Base-by-base conservation (phyloP, 2,329 filamentous ascomycete genomes). In the Orbilia brochopaga region DNA sequence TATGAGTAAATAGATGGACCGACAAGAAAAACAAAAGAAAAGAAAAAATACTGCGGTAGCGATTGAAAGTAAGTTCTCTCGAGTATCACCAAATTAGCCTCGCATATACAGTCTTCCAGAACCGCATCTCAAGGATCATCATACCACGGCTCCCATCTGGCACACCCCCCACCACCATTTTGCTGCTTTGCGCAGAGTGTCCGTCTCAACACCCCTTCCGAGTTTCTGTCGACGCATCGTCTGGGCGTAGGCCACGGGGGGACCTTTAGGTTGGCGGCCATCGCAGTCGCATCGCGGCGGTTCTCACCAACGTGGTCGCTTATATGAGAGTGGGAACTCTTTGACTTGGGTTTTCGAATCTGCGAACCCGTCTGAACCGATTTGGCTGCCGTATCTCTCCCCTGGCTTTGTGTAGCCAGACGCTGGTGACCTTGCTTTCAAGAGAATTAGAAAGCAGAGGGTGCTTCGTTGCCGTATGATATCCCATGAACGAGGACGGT, bases 11-110 rank as follows among this genome's bases (percentile, higher is more conserved):
- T 50, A 65, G 40, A 50, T 59, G 64, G 53, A 40, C 13, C 40
- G 50, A 64, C 23, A 27, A 46, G 55, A 55, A 61, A 70, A 54
- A 70, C 6, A 40, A 59, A 62, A 64, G 46, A 51, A 30, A 50
- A 50, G 48, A 46, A 37, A n/a, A 60, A 61, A 61, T 61, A 32
- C 27, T 57, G 40, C 55, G 51, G 54, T 70, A 59, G 54, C 66
- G 58, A 70, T 70, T 62, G 21, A 32, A 64, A 63, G 67, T 72
- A 72, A 72, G 67, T 72, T 37, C 55, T 61, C 30, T 61, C 50
- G n/a, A 70, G 67, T 72, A 72, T 65, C 67, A 64, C 67, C 50
- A 65, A 53, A 72, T 65, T 60, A 72, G 60, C 55, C 55, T 61
- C 60, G 67, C 67, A 65, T 72, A 61, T 65, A 72, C 52, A 27